These are phyloP conservation scores for Ceratocystiopsis minuta DNA, from an alignment of 2,329 filamentous ascomycete species.

Conservation along the genomic window DNA sequence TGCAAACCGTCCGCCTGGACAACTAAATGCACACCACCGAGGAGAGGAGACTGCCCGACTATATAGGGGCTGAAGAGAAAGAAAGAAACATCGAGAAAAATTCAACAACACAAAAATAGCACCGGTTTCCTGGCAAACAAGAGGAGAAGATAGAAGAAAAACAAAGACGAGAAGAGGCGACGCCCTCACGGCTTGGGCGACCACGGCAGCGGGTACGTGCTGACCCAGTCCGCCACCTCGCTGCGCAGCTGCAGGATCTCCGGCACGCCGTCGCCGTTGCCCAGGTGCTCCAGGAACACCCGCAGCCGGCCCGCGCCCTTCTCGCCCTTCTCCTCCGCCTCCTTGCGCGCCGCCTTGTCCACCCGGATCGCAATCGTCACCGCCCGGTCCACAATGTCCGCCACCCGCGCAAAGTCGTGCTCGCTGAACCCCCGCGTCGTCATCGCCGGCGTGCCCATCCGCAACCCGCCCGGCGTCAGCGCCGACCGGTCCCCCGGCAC, in stretches of 20 bases:
- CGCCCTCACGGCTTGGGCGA: slow-evolving; percentile 16
- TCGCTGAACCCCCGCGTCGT: slow-evolving; percentile 85
- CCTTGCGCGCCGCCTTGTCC: slow-evolving; percentile 52
- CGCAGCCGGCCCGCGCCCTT: slow-evolving; percentile 48
- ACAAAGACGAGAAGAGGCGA: not conserved
- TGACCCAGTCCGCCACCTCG: slow-evolving; percentile 64
- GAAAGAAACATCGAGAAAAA: not conserved
- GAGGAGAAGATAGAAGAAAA: not conserved
- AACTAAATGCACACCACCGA: no score
- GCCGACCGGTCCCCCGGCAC: slow-evolving; percentile 90
- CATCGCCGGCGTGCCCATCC: slow-evolving; percentile 95
- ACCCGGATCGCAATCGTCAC: slow-evolving; percentile 63
- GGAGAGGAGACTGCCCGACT: not conserved
- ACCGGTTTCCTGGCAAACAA: not conserved
- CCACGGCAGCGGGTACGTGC: slow-evolving; percentile 57
- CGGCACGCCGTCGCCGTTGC: slow-evolving; percentile 45
- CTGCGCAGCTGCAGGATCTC: slow-evolving; percentile 57
- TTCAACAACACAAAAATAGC: not conserved
- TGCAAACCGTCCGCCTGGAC: no score
- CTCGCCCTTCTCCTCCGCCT: slow-evolving; percentile 47
- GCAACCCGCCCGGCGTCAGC: slow-evolving; percentile 77
- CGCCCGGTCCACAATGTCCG: slow-evolving; percentile 68
- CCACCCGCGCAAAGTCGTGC: slow-evolving; percentile 73
- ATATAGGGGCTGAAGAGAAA: not conserved
- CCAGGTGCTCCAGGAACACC: slow-evolving; percentile 49